Percentiles rank a stretch among this genome's conserved stretches.
phyloP scores from a whole-genome alignment of 345 rosid genomes.

The Aegle marmelos region DNA sequence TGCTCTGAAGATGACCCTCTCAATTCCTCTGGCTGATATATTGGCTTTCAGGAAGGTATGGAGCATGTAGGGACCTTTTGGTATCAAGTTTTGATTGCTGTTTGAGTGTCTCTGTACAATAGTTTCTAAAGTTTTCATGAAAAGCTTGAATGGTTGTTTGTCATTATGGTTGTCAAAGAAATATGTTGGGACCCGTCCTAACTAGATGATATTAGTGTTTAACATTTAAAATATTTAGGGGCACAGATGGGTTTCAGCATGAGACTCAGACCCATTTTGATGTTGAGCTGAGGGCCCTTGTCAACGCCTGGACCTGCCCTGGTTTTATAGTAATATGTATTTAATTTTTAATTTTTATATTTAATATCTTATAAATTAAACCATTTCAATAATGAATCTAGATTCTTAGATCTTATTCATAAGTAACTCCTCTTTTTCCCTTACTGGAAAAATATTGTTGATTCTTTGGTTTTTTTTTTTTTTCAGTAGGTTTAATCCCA shows the following conservation, averaged over 20 bases:
- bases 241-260: not conserved
- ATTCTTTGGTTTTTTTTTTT: no score
- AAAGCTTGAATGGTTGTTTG: not conserved
- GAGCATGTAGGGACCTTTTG: not conserved
- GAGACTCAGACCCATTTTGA: not conserved
- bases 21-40: constrained; percentile 91
- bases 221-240: not conserved
- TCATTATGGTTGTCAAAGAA: not conserved
- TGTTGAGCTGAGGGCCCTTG: not conserved
- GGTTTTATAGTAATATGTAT: not conserved
- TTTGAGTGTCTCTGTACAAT: not conserved
- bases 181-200: not conserved
- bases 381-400: not conserved
- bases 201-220: not conserved
- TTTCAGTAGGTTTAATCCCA: not conserved
- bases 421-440: not conserved
- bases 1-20: constrained; percentile 79
- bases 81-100: not conserved
- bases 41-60: constrained; percentile 91
- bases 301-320: not conserved
- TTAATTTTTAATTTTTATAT: not conserved
- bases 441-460: not conserved
- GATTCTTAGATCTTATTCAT: not conserved
- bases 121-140: not conserved
- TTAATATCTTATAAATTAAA: not conserved